These are phyloP conservation scores for Fusarium humuli DNA, from an alignment of 2,329 filamentous ascomycete genomes.

Conservation along the genomic window DNA sequence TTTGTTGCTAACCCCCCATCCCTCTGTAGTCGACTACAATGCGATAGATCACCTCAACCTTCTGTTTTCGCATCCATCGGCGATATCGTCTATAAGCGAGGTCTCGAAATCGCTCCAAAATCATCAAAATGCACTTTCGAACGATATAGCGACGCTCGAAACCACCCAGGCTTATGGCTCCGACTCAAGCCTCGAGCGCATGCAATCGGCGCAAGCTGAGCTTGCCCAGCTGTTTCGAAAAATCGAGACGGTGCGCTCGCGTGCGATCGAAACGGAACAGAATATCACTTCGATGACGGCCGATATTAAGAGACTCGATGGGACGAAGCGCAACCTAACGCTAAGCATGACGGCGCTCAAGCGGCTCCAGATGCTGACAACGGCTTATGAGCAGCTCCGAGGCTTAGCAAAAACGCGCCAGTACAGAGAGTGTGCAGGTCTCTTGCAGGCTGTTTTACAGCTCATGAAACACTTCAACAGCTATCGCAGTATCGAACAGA, in stretches of 20 bases:
- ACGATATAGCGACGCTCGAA: slow-evolving; percentile 78
- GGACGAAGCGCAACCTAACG: slow-evolving; percentile 95
- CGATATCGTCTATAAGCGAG: slow-evolving; percentile 79
- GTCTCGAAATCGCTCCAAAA: slow-evolving; percentile 79
- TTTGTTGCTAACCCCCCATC: slow-evolving; percentile 39
- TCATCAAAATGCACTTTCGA: slow-evolving; percentile 85
- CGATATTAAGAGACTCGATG: slow-evolving; percentile 96
- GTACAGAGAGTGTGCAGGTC: slow-evolving; percentile 92
- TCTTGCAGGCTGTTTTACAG: slow-evolving; percentile 95
- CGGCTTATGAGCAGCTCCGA: slow-evolving; percentile 95
- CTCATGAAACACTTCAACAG: slow-evolving; percentile 99
- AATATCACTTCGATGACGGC: slow-evolving; percentile 99
- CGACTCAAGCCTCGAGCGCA: slow-evolving; percentile 87
- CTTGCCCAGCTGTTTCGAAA: slow-evolving; percentile 91
- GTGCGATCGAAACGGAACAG: slow-evolving; percentile 91
- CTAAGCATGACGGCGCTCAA: slow-evolving; percentile 98
- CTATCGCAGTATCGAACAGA: slow-evolving; percentile 97
- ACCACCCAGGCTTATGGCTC: slow-evolving; percentile 86
- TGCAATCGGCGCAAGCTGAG: slow-evolving; percentile 90
- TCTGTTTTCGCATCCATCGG: slow-evolving; percentile 90
- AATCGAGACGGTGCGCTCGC: slow-evolving; percentile 90
- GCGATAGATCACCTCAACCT: slow-evolving; percentile 92
- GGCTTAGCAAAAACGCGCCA: slow-evolving; percentile 86
- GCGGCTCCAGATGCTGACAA: slow-evolving; percentile 97
- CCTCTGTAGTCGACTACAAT: slow-evolving; percentile 77